phyloP scores from a whole-genome alignment of 164 flowering plant genomes.

The Magnolia officinalis region DNA sequence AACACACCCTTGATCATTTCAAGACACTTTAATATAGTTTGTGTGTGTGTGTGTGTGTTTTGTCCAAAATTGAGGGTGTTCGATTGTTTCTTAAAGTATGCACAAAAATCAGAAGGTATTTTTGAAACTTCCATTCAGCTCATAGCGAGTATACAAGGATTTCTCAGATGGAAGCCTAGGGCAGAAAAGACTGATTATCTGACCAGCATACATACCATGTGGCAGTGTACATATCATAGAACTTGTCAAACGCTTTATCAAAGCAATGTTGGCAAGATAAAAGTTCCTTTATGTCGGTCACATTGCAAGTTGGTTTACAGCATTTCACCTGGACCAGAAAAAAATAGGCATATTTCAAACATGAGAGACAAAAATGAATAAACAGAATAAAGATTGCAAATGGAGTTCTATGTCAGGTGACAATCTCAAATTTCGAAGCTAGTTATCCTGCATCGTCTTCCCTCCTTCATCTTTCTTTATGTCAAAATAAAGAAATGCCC shows the following conservation, averaged over 20 bases:
- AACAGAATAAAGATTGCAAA: neutral
- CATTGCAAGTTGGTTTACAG: constrained; percentile 82
- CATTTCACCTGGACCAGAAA: constrained; percentile 62
- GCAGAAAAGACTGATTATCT: neutral
- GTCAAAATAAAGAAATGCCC: too few species aligned
- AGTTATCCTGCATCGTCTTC: neutral
- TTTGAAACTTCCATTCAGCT: neutral
- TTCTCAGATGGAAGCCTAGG: neutral
- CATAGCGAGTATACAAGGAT: neutral
- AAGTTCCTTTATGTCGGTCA: constrained; percentile 76
- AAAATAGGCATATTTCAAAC: neutral
- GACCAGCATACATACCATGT: constrained; percentile 53
- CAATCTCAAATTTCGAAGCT: neutral
- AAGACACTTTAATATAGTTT: too few species aligned
- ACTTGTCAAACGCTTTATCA: constrained; percentile 85
- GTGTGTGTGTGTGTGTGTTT: too few species aligned
- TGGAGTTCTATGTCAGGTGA: neutral
- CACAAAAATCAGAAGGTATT: too few species aligned
- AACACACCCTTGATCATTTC: too few species aligned
- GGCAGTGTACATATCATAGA: constrained; percentile 80
- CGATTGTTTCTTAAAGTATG: too few species aligned
- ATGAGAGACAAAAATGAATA: neutral
- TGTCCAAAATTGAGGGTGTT: too few species aligned
- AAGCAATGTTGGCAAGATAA: constrained; percentile 79
- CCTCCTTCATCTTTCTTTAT: too few species aligned